These are phyloP conservation scores for Fusarium drepaniforme DNA, from an alignment of 2,329 filamentous ascomycete genomes.

Conservation along the genomic window DNA sequence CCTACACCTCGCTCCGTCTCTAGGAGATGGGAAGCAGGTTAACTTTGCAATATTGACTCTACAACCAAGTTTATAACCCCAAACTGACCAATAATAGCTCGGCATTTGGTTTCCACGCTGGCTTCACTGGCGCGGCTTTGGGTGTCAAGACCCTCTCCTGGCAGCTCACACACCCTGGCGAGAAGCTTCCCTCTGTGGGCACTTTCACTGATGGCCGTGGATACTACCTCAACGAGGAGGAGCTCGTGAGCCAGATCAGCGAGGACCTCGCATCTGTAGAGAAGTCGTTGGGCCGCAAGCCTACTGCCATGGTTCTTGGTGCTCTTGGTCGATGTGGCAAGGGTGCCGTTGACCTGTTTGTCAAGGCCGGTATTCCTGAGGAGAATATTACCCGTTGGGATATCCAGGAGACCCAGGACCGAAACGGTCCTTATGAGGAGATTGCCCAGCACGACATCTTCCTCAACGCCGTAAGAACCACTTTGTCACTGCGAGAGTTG, in stretches of 20 bases:
- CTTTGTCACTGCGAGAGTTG: background rate
- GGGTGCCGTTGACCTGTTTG: constrained; percentile 85
- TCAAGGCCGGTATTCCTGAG: constrained; percentile 71
- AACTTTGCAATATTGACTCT: background rate
- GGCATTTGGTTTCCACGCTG: constrained; percentile 77
- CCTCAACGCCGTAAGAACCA: constrained; percentile 69
- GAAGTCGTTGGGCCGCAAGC: constrained; percentile 75
- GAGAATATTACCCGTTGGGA: constrained; percentile 71
- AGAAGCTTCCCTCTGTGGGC: constrained; percentile 69
- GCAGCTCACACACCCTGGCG: constrained; percentile 79
- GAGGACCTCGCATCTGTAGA: constrained; percentile 74
- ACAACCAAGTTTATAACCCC: background rate
- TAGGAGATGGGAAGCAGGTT: background rate
- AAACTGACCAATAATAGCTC: constrained; percentile 49
- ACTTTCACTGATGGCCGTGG: constrained; percentile 60
- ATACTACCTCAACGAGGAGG: constrained; percentile 77
- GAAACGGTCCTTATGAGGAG: constrained; percentile 81
- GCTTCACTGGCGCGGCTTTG: constrained; percentile 80
- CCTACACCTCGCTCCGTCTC: background rate
- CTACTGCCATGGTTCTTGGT: constrained; percentile 86
- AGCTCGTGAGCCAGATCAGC: constrained; percentile 59
- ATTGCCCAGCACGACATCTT: constrained; percentile 82
- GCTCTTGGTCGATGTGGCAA: constrained; percentile 85
- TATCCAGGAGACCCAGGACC: constrained; percentile 77
- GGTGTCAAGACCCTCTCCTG: constrained; percentile 86